Evolutionary conservation across 2,329 filamentous ascomycete species (phyloP), one percentile per base, ranked within the genome.

Genomic region (Rhynchosporium secalis): DNA sequence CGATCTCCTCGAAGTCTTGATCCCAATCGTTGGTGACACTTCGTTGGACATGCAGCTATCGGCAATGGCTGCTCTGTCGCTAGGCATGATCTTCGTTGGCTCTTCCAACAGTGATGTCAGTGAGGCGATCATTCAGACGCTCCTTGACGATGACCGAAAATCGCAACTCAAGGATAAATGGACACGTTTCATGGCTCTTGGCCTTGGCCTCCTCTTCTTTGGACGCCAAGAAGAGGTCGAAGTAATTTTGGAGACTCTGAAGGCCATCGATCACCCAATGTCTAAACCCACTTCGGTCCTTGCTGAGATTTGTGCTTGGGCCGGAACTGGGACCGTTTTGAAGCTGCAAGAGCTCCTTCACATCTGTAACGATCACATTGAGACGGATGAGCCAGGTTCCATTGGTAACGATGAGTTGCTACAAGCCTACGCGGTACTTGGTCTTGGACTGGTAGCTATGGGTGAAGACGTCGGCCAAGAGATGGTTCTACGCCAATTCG

Each of bases 211-310:
- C 31, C 82, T 99, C 33, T 99, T 92, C 83, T 98, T 99, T 71
- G 95, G 95, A 45, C 89, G 92, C 67, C 95, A 99, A 77, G 95
- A 99, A 76, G 94, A 98, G 76, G 95, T 98, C n/a, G 95, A 99
- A 72, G 94, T 98, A 62, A 93, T 98, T 68, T 80, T 98, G 38
- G 95, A 99, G 79, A 96, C 95, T 0, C 83, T 99, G 61, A 99
- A 98, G 81, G 95, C 91, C 31, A 92, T 98, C 59, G 93, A 98
- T 67, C 94, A 98, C 75, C 94, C 95, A 29, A 96, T 97, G 87
- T 91, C 93, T 26, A 95, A 95, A 78, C 91, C 95, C n/a, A 96
- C 94, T 1, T 90, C 91, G 1, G 91, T 98, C 5, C 84, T 99
- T 65, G 92, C 93, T 15, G 94, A 96, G 73, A 96, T 98, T 61